Evolutionary conservation across 2,329 filamentous ascomycete genomes (phyloP).

Genomic region (Colletotrichum endophyticum): DNA sequence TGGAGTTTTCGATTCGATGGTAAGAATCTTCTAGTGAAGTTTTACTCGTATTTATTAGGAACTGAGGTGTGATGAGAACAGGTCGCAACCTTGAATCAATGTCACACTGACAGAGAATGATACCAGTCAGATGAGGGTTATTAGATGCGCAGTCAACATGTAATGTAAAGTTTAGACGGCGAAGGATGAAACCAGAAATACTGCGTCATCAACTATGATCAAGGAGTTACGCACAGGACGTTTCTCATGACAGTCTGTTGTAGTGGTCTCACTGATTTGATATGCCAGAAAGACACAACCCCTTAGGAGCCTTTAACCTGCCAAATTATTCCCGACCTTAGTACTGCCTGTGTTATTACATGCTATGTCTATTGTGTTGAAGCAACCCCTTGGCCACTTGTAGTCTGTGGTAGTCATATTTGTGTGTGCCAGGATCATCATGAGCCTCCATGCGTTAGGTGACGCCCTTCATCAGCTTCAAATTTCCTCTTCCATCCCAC

Average conservation of each 20-base stretch:
- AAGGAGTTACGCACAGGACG: neutral
- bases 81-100: neutral
- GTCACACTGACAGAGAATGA: neutral
- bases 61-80: neutral
- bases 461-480: neutral
- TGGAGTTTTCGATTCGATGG: neutral
- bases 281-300: neutral
- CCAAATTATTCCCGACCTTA: neutral
- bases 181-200: neutral
- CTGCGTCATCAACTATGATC: neutral
- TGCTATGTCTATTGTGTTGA: neutral
- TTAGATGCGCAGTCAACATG: neutral
- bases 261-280: neutral
- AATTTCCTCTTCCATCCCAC: neutral
- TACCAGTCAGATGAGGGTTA: neutral
- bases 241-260: neutral
- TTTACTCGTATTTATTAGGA: neutral
- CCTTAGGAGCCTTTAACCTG: neutral
- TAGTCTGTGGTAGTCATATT: neutral
- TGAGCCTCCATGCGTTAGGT: neutral
- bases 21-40: neutral
- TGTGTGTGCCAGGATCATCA: neutral
- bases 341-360: neutral
- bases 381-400: neutral
- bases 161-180: neutral